Base-by-base conservation (phyloP, 345 rosid species). In the Balakata baccata region DNA sequence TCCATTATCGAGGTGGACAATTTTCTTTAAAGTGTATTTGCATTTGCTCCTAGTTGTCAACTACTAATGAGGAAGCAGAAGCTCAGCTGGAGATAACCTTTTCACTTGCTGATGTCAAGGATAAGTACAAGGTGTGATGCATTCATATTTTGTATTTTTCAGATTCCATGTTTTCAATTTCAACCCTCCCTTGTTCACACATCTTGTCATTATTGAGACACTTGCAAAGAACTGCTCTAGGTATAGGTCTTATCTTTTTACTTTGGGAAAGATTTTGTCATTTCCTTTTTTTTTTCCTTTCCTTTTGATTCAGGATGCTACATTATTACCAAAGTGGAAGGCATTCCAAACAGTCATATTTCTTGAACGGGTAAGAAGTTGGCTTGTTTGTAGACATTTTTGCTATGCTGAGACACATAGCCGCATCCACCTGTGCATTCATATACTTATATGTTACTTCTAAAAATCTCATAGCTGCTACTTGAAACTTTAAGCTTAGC, bases 341-440 rank as follows among this genome's bases (percentile, higher is more conserved):
- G 92, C 98, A n/a, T 92, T 90, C 66, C 87, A 85, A 86, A 89
- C 98, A 61, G 73, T 89, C 60, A 90, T 92, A 77, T 94, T 88
- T 84, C 91, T 90, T 77, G 95, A 94, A 80, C 82, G 76, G 89
- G 97, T 92, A 49, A 89, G 94, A 68, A 45, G 29, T 39, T 70
- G 47, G 74, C 46, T 54, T 68, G 13, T 66, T 65, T 22, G 22
- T 70, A 6, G 20, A 7, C 22, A 57, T 14, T 63, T 63, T 37
- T 25, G 23, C 41, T 41, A 17, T 14, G 51, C 49, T 41, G 22
- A 43, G 68, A 11, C 69, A 37, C 37, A 12, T 4, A 38, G 37
- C 8, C 43, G 3, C 25, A 0, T 2, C 14, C 16, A 59, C 45
- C 22, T 6, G 18, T 46, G 52, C 56, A 20, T n/a, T 2, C 5